Percentiles rank a stretch among this genome's conserved stretches.
Evolutionary conservation across 1,139 yeast species (phyloP).

Genomic region (Hansenula lynferdii): DNA sequence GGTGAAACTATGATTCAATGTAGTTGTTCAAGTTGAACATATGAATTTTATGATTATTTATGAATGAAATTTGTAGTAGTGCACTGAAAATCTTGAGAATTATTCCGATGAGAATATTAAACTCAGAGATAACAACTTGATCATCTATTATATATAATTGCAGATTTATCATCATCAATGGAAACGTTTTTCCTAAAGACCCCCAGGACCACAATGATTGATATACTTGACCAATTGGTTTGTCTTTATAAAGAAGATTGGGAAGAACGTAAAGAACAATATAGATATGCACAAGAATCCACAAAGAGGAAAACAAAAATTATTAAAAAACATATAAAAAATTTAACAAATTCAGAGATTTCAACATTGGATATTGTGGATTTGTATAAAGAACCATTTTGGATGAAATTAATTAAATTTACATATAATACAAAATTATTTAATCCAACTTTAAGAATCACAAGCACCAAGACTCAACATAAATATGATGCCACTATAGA

Average conservation of each 20-base stretch:
- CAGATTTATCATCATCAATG: too few relatives aligned
- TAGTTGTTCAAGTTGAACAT: slow-evolving; percentile 52
- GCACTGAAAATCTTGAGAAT: not conserved
- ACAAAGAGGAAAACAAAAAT: too few relatives aligned
- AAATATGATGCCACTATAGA: slow-evolving; percentile 1
- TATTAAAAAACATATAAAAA: too few relatives aligned
- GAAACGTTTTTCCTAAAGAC: too few relatives aligned
- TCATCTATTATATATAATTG: too few relatives aligned
- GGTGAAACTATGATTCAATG: slow-evolving; percentile 56
- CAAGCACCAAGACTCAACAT: not conserved
- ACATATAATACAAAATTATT: not conserved
- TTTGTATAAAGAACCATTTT: not conserved
- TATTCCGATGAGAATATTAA: not conserved
- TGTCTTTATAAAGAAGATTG: not conserved
- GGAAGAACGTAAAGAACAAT: not conserved
- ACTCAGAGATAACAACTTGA: too few relatives aligned
- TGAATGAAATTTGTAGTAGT: not conserved
- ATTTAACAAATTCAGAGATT: too few relatives aligned
- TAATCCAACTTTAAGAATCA: too few relatives aligned
- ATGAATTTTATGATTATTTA: too few relatives aligned
- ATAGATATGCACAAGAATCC: not conserved
- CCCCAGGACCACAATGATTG: not conserved
- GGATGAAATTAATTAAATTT: not conserved
- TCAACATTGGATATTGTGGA: not conserved
- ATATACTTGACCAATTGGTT: not conserved